These are phyloP conservation scores for Hypoxylon sp. DNA, from an alignment of 2,329 filamentous ascomycete species.

Conservation along the genomic window DNA sequence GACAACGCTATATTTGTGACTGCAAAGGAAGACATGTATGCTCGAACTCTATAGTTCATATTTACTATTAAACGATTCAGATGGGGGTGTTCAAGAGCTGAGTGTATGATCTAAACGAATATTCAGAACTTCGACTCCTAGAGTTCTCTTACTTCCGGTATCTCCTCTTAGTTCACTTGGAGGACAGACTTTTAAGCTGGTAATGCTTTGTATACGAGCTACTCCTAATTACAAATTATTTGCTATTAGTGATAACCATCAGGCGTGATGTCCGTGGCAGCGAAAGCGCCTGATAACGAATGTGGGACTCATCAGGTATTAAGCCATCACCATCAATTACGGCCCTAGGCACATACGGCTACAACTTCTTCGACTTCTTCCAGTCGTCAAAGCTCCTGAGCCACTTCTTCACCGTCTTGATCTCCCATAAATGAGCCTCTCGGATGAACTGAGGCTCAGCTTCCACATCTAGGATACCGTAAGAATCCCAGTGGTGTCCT, in stretches of 20 bases:
- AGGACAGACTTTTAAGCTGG: background rate
- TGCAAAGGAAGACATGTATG: too few species aligned
- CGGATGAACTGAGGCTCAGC: slow-evolving; percentile 66
- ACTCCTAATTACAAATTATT: background rate
- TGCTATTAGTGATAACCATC: slow-evolving; percentile 2
- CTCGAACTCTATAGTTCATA: too few species aligned
- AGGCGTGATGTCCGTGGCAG: background rate
- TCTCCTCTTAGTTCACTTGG: background rate
- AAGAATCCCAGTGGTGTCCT: slow-evolving; percentile 68
- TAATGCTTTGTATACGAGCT: background rate
- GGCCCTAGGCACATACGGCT: background rate
- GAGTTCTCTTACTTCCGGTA: background rate
- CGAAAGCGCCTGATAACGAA: background rate
- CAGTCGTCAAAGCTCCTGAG: slow-evolving; percentile 53
- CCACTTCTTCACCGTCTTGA: slow-evolving; percentile 66
- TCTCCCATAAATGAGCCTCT: slow-evolving; percentile 66
- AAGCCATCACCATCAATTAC: background rate
- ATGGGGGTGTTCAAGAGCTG: too few species aligned
- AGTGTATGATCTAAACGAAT: too few species aligned
- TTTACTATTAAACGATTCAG: too few species aligned
- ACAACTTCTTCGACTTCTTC: slow-evolving; percentile 40
- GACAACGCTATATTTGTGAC: too few species aligned
- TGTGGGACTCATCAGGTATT: background rate
- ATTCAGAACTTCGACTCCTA: too few species aligned
- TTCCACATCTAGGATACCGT: slow-evolving; percentile 57